Percentiles rank a stretch among this genome's conserved stretches.
Evolutionary conservation across 345 rosid species (phyloP).

Genomic region (Toxicodendron radicans): DNA sequence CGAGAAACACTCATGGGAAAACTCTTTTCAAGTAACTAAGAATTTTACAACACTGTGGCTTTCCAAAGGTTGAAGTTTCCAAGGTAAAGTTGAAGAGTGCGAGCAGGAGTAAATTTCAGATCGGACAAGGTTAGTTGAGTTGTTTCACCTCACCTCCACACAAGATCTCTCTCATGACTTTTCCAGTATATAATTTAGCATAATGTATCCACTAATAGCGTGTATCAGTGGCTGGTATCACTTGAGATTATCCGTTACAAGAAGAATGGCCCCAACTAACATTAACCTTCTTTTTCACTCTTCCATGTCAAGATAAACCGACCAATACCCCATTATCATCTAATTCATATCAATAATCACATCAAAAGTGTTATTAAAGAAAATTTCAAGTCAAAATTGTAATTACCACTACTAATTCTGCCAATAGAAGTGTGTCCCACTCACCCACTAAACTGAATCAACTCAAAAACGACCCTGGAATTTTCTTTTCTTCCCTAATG

Average conservation of each 20-base stretch:
- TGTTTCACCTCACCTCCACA: too few species aligned
- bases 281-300: background rate
- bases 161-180: too few species aligned
- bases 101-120: background rate
- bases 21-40: background rate
- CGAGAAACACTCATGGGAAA: background rate
- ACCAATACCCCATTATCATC: background rate
- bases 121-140: too few species aligned
- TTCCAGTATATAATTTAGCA: too few species aligned
- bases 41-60: background rate
- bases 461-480: background rate
- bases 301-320: background rate
- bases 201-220: too few species aligned
- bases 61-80: slow-evolving; percentile 7
- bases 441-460: slow-evolving; percentile 11
- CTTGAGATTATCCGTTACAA: too few species aligned
- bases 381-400: background rate
- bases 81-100: background rate
- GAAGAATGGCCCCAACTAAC: too few species aligned
- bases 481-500: background rate
- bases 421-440: slow-evolving; percentile 6
- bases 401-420: background rate
- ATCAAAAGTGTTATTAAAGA: background rate
- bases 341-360: background rate
- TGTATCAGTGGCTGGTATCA: too few species aligned